Percentiles rank a stretch among this genome's conserved stretches.
phyloP scores from a whole-genome alignment of 768 basidiomycete species.

The Leccinum fibrillosum region DNA sequence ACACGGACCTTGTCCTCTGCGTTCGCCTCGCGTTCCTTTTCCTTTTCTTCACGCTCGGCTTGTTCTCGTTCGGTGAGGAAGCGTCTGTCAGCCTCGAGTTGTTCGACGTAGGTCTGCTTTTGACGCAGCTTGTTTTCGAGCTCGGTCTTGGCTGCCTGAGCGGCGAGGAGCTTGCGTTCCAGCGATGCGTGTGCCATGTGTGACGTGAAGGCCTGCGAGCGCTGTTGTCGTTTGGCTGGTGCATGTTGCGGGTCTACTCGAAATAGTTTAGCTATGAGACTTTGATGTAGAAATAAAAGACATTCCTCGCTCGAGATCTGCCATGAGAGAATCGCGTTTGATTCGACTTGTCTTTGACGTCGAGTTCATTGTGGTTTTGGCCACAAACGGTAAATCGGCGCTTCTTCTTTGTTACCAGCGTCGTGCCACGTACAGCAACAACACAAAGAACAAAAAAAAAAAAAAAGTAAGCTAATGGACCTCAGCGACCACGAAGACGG shows the following conservation, averaged over 20 bases:
- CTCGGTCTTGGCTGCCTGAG: conserved; percentile 59
- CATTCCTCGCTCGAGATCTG: conserved; percentile 64
- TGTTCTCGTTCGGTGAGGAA: conserved; percentile 67
- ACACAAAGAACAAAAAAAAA: not conserved
- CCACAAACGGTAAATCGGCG: too few relatives aligned
- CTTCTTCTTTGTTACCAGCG: not conserved
- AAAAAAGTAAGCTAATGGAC: conserved; percentile 1
- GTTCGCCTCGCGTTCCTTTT: conserved; percentile 47
- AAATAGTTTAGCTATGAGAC: not conserved
- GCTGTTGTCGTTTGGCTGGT: conserved; percentile 64
- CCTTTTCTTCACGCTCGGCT: conserved; percentile 66
- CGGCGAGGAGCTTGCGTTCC: conserved; percentile 63
- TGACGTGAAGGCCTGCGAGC: conserved; percentile 57
- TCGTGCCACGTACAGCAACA: conserved; percentile 7
- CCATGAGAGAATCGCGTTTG: conserved; percentile 65
- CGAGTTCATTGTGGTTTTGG: not conserved
- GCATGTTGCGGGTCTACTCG: conserved; percentile 60
- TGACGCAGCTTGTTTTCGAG: conserved; percentile 68
- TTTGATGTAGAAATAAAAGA: too few relatives aligned
- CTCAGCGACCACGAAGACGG: conserved; percentile 21
- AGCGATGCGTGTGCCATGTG: conserved; percentile 59
- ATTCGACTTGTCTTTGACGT: conserved; percentile 4
- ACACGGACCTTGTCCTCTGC: conserved; percentile 60
- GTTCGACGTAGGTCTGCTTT: conserved; percentile 57
- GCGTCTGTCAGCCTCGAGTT: conserved; percentile 66